Percentiles rank a stretch among this genome's conserved stretches.
Evolutionary conservation across 2,329 filamentous ascomycete genomes (phyloP).

Genomic region (Hypomyces rosellus): DNA sequence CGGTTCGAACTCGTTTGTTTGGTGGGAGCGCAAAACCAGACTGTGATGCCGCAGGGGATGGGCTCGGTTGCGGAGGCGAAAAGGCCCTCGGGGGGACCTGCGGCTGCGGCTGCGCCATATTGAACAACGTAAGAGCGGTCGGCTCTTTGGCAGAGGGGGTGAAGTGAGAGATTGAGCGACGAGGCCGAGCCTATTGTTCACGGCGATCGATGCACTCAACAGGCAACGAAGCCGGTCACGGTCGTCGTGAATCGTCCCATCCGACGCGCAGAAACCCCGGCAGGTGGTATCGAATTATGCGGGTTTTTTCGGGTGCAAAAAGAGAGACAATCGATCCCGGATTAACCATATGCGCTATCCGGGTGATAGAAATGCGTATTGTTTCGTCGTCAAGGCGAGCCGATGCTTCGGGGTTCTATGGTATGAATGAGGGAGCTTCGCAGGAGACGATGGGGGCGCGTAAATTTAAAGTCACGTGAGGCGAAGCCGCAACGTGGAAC

Average conservation of each 20-base stretch:
- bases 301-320: not conserved
- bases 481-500: slow-evolving; percentile 1
- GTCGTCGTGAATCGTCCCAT: slow-evolving; percentile 41
- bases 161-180: slow-evolving; percentile 5
- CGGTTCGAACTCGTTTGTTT: slow-evolving; percentile 56
- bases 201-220: slow-evolving; percentile 28
- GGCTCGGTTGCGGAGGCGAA: slow-evolving; percentile 55
- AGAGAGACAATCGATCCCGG: not conserved
- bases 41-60: slow-evolving; percentile 54
- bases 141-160: not conserved
- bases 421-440: slow-evolving; percentile 24
- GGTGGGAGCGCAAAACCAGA: slow-evolving; percentile 55
- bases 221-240: slow-evolving; percentile 46
- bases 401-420: not conserved
- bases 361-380: slow-evolving; percentile 10
- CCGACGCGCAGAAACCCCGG: slow-evolving; percentile 27
- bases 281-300: not conserved
- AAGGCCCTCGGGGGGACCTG: slow-evolving; percentile 48
- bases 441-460: slow-evolving; percentile 26
- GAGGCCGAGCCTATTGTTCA: slow-evolving; percentile 1
- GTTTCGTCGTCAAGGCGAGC: slow-evolving; percentile 18
- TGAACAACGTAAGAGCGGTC: slow-evolving; percentile 4
- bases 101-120: slow-evolving; percentile 56
- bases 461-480: slow-evolving; percentile 41
- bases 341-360: not conserved